phyloP scores from a whole-genome alignment of 768 basidiomycete genomes.

The Lactarius sp. region DNA sequence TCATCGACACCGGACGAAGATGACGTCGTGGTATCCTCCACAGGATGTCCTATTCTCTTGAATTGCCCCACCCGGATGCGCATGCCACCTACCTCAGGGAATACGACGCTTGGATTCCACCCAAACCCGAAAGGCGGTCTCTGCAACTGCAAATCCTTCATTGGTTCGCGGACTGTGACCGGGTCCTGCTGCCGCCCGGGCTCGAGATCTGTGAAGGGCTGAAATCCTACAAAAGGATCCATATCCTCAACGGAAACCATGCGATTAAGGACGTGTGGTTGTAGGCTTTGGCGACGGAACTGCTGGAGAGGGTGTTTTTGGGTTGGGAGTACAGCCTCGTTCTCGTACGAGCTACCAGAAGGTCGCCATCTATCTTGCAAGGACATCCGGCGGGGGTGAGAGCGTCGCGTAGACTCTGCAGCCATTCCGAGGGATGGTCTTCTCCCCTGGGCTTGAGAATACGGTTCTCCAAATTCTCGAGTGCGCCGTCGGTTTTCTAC shows the following conservation, averaged over 20 bases:
- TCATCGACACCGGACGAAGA: background rate
- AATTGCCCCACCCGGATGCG: constrained; percentile 20
- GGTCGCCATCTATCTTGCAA: background rate
- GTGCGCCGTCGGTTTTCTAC: background rate
- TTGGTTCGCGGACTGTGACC: constrained; percentile 8
- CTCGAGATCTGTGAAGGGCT: constrained; percentile 17
- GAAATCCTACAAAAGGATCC: constrained; percentile 17
- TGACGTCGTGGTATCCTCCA: background rate
- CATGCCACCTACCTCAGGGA: constrained; percentile 16
- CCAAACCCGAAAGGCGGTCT: background rate
- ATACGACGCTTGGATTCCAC: constrained; percentile 12
- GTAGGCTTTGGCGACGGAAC: constrained; percentile 3
- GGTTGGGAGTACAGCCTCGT: background rate
- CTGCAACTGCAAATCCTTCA: background rate
- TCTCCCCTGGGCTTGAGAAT: background rate
- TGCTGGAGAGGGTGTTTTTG: background rate
- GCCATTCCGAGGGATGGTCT: constrained; percentile 3
- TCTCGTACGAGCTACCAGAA: background rate
- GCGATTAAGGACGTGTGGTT: constrained; percentile 4
- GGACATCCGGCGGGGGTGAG: constrained; percentile 7
- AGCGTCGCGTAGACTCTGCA: background rate
- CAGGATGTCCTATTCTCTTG: background rate
- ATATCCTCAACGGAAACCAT: constrained; percentile 22
- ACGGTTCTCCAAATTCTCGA: background rate
- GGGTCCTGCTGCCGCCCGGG: constrained; percentile 3